Evolutionary conservation across 495 filamentous ascomycete genomes (phyloP).

Genomic region (Hamigera avellanea): DNA sequence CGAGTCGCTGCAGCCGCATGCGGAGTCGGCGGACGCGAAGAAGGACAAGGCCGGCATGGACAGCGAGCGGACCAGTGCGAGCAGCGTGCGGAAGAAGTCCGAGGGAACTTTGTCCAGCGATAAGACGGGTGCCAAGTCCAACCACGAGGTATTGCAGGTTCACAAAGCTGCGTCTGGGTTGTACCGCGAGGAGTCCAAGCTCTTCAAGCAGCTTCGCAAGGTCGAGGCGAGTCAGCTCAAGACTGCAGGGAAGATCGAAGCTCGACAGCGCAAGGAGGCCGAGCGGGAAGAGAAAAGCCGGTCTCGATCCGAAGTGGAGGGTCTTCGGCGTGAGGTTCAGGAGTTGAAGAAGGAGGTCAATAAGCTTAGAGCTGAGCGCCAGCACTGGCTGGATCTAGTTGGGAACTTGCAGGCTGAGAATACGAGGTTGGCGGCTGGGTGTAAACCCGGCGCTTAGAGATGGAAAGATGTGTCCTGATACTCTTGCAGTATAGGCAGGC

Average conservation of each 20-base stretch:
- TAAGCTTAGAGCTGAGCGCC: slow-evolving; percentile 44
- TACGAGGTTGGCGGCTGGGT: slow-evolving; percentile 17
- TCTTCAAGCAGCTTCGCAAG: slow-evolving; percentile 27
- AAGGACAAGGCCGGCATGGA: slow-evolving; percentile 10
- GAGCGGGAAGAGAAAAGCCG: slow-evolving; percentile 48
- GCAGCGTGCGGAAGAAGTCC: slow-evolving; percentile 8
- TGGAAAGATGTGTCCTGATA: too few relatives aligned
- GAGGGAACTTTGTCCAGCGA: slow-evolving; percentile 4
- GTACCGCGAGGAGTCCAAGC: slow-evolving; percentile 24
- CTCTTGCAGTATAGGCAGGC: too few relatives aligned
- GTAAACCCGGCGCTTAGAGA: too few relatives aligned
- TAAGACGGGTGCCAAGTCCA: slow-evolving; percentile 4
- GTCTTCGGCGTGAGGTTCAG: slow-evolving; percentile 42
- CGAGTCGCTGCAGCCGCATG: slow-evolving; percentile 25
- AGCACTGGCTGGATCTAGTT: slow-evolving; percentile 51
- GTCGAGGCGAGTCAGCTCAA: slow-evolving; percentile 29
- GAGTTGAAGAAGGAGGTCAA: slow-evolving; percentile 43
- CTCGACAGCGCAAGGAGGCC: slow-evolving; percentile 39
- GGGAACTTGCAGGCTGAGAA: slow-evolving; percentile 58
- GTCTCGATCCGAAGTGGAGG: slow-evolving; percentile 31
- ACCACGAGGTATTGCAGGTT: slow-evolving; percentile 7
- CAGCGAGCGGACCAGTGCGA: slow-evolving; percentile 6
- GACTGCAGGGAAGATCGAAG: slow-evolving; percentile 30
- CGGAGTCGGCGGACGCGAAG: slow-evolving; percentile 36
- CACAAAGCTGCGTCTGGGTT: slow-evolving; percentile 21